Base-by-base conservation (phyloP, 2,329 filamentous ascomycete genomes). In the Nemania sp. region DNA sequence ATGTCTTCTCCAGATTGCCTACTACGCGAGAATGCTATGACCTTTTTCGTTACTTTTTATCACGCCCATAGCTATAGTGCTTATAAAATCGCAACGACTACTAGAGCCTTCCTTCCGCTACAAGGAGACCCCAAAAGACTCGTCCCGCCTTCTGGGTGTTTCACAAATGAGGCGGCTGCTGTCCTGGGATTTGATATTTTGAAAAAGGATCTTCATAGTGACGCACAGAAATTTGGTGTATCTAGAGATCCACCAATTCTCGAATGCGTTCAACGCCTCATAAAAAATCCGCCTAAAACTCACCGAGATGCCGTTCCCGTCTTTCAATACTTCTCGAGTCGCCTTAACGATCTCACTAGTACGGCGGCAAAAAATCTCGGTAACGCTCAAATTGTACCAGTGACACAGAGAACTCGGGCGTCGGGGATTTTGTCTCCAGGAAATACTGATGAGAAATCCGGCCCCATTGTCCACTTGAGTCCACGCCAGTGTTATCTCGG, bases 211-310 rank as follows among this genome's bases (percentile, higher is more conserved):
- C 85, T 98, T n/a, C 90, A 92, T 68, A 82, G 87, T 11, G 93
- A 98, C 82, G 93, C 94, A 29, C 71, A 69, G 52, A 95, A 96
- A 81, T 94, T 99, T 74, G 94, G 94, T 0, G 94, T 99, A 5
- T 87, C 87, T n/a, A 82, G 87, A 61, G 90, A 99, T 78, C 96
- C 97, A 0, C 88, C 90, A 0, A 92, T 98, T 69, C 84, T 85
- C 1, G 88, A 91, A 27, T 97, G 94, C 76, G 88, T 97, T 13
- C 89, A 91, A 47, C 87, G 88, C 27, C 82, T 99, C 47, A 82
- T 95, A 29, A 85, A 87, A 32, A 88, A 86, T 2, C 94, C 94
- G 35, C 95, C 96, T 0, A 84, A 85, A 64, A 90, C 87, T 45
- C 85, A 86, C 24, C 80, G 82, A 7, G 88, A 91, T 66, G 96